Evolutionary conservation across 345 rosid species (phyloP), one percentile per base, ranked within the genome.

Genomic region (Carallia brachiata): DNA sequence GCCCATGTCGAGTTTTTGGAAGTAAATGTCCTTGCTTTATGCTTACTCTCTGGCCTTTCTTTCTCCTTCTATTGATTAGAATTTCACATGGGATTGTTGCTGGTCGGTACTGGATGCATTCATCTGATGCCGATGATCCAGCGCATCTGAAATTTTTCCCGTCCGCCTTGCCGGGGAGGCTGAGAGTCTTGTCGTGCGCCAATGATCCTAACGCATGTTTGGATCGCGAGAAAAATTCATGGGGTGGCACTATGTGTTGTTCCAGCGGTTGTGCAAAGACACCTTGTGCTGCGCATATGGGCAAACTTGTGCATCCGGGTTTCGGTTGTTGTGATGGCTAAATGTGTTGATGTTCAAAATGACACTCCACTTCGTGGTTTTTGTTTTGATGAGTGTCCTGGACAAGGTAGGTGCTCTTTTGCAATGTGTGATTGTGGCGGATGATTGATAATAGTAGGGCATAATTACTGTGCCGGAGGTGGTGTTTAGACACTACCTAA

Each of bases 191-290:
- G 32, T 75, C 84, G 1, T 83, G 84, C 57, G 78, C 62, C 5
- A 12, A 32, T 19, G 78, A 80, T 58, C 68, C 78, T 7, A 4
- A 23, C 0, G 63, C 61, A 63, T 80, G 82, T 6, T 54, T 60
- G 71, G 83, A 77, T 63, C 70, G 73, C 0, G 74, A 68, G 75
- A 79, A 74, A 65, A 77, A 79, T 57, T 81, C 81, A 0, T 75
- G 82, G 84, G 80, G 78, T 17, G 77, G 86, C 4, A 48, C 18
- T 58, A 78, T 77, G 1, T 78, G 84, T 36, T 80, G 83, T 58
- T 75, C 52, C 66, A 27, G 19, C 58, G 34, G 52, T 69, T 62
- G 8, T 74, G 79, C 53, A 83, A 50, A 53, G 83, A 79, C 39
- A 79, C 70, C 1, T 16, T 62, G 57, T 83, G 80, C 5, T 75